Evolutionary conservation across 345 rosid species (phyloP).

Genomic region (Ceriops decandra): DNA sequence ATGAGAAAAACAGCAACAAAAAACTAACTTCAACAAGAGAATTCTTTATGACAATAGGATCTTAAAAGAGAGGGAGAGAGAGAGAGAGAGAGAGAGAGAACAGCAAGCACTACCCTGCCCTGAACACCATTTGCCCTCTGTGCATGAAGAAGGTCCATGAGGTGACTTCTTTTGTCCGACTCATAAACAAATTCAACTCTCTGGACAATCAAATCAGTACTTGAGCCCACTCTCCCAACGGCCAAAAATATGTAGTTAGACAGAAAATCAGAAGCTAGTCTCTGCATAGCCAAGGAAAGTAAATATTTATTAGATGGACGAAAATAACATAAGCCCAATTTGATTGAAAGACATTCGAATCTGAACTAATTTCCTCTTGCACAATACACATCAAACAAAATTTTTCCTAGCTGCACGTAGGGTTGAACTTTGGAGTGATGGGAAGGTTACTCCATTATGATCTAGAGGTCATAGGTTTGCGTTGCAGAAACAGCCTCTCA

Average conservation of each 20-base stretch:
- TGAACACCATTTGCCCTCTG: constrained; percentile 75
- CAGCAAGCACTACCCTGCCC: constrained; percentile 53
- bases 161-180: constrained; percentile 96
- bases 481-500: too few relatives aligned
- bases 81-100: not conserved
- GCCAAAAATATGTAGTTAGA: constrained; percentile 77
- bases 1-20: not conserved
- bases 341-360: too few relatives aligned
- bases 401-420: not conserved
- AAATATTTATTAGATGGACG: not conserved
- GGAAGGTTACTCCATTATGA: too few relatives aligned
- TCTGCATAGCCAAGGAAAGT: constrained; percentile 44
- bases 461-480: too few relatives aligned
- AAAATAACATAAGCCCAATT: too few relatives aligned
- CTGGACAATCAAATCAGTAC: constrained; percentile 96
- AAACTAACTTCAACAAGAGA: not conserved
- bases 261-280: constrained; percentile 92
- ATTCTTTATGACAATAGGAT: not conserved
- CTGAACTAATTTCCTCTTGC: not conserved
- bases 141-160: constrained; percentile 98
- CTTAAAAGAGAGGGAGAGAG: not conserved
- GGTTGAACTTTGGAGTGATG: not conserved
- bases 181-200: constrained; percentile 94
- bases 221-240: constrained; percentile 98
- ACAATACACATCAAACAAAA: constrained; percentile 4